phyloP scores from a whole-genome alignment of 164 flowering plant species.

The Annona cherimola region DNA sequence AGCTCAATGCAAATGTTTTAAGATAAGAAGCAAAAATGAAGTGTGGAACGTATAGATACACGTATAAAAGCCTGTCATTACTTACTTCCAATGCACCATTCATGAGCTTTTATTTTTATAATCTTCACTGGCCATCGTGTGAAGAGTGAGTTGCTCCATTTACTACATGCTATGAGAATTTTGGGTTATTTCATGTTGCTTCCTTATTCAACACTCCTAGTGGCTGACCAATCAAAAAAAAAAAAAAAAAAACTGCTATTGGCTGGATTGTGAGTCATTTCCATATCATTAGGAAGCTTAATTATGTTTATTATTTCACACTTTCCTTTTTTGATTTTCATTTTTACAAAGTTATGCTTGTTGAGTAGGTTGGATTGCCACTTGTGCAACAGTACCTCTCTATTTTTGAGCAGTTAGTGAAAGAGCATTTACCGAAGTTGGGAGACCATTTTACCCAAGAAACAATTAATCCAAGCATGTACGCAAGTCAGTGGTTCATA shows the following conservation, averaged over 20 bases:
- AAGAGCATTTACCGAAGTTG: constrained; percentile 75
- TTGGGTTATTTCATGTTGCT: not conserved
- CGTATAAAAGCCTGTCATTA: too few relatives aligned
- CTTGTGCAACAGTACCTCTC: constrained; percentile 93
- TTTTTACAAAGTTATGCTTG: constrained; percentile 8
- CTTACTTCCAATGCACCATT: too few relatives aligned
- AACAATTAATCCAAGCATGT: constrained; percentile 97
- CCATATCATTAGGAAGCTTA: not conserved
- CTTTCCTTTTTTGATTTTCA: constrained; percentile 4
- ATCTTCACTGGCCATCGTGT: not conserved
- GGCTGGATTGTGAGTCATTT: not conserved
- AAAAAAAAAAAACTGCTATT: too few relatives aligned
- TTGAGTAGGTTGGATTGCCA: constrained; percentile 79
- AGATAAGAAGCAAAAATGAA: too few relatives aligned
- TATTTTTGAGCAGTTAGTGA: constrained; percentile 82
- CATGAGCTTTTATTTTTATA: not conserved
- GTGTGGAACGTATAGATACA: too few relatives aligned
- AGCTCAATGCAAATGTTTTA: too few relatives aligned
- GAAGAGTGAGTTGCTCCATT: not conserved
- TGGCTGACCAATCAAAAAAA: not conserved
- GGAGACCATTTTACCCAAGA: constrained; percentile 87
- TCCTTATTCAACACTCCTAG: not conserved
- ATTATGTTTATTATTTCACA: not conserved
- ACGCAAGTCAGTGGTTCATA: constrained; percentile 99
- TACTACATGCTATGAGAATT: not conserved